phyloP scores from a whole-genome alignment of 2,329 filamentous ascomycete genomes.

The Fusarium sp. region DNA sequence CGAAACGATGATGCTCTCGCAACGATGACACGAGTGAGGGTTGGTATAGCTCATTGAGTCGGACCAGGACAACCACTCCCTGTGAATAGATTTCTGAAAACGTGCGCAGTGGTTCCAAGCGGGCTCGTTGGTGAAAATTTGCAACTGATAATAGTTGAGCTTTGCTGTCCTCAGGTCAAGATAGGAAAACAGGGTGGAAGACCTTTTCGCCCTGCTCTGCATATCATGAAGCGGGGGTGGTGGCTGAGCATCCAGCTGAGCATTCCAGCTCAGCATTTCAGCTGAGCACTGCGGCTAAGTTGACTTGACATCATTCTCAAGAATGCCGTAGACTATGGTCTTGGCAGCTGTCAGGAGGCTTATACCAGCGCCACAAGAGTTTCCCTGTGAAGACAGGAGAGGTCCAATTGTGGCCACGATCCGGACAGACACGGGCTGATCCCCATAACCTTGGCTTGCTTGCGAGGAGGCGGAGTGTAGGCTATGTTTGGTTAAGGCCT shows the following conservation, averaged over 20 bases:
- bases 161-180: neutral
- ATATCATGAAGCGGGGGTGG: neutral
- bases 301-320: neutral
- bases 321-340: neutral
- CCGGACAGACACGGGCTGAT: neutral
- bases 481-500: neutral
- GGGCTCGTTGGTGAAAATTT: neutral
- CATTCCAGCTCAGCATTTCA: no score
- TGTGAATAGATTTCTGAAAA: neutral
- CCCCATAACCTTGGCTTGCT: neutral
- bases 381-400: conserved; percentile 69
- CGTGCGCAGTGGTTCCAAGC: neutral
- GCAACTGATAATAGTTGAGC: neutral
- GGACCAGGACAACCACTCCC: neutral
- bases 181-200: neutral
- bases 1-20: neutral
- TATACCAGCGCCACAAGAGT: conserved; percentile 69
- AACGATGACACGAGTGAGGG: neutral
- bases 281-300: neutral
- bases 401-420: conserved; percentile 55
- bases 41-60: neutral
- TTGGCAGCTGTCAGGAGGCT: neutral
- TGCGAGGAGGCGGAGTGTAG: neutral
- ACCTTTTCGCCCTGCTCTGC: neutral
- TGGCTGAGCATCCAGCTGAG: neutral